These are phyloP conservation scores for Talaromyces proteolyticus DNA, from an alignment of 495 filamentous ascomycete genomes.

Conservation along the genomic window DNA sequence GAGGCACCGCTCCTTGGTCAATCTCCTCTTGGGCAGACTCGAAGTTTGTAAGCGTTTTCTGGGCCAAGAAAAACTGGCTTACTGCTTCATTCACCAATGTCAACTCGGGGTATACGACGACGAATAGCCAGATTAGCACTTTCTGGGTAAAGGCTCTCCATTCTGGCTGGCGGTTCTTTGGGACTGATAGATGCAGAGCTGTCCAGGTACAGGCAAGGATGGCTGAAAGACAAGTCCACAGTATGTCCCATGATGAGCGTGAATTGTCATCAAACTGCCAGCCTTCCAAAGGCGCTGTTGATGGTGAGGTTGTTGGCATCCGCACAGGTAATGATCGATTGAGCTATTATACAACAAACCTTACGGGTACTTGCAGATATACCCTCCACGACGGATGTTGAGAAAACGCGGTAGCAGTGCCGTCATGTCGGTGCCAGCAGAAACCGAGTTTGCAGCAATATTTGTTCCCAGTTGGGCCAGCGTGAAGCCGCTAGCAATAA, in stretches of 20 bases:
- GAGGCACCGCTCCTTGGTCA: no score
- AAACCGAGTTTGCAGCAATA: slow-evolving; percentile 87
- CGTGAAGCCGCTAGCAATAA: slow-evolving; percentile 76
- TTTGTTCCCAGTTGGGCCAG: slow-evolving; percentile 90
- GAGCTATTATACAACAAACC: no score
- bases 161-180: background rate
- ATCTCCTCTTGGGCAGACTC: slow-evolving; percentile 2
- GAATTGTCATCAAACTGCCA: slow-evolving; percentile 12
- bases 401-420: slow-evolving; percentile 82
- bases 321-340: no score
- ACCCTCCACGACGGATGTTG: slow-evolving; percentile 86
- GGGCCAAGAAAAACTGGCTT: background rate
- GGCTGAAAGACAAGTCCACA: slow-evolving; percentile 14
- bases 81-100: slow-evolving; percentile 1
- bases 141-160: background rate
- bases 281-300: background rate
- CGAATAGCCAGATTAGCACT: background rate
- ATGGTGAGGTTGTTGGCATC: no score
- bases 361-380: no score
- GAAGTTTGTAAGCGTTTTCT: background rate
- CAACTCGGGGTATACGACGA: slow-evolving; percentile 9
- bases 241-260: slow-evolving; percentile 14
- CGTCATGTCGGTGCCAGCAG: slow-evolving; percentile 86
- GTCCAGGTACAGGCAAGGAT: slow-evolving; percentile 17
- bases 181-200: slow-evolving; percentile 9